phyloP scores from a whole-genome alignment of 352 stramenopile genomes.

The Phytophthora rubi region DNA sequence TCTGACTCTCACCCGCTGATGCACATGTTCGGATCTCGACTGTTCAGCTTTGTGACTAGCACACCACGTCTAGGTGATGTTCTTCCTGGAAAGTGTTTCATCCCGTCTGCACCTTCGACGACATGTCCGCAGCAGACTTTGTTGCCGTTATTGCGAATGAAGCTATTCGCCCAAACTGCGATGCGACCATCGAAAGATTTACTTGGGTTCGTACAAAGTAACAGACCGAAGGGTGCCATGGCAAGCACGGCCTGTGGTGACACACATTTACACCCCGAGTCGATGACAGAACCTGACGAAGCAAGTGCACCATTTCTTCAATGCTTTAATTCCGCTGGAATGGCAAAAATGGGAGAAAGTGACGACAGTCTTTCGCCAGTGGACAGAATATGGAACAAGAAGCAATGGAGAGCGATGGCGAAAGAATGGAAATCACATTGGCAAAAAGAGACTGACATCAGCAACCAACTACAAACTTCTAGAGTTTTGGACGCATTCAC shows the following conservation, averaged over 20 bases:
- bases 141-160: slow-evolving; percentile 57
- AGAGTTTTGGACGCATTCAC: slow-evolving; percentile 43
- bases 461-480: slow-evolving; percentile 38
- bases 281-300: slow-evolving; percentile 22
- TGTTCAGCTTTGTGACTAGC: slow-evolving; percentile 78
- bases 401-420: slow-evolving; percentile 50
- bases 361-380: slow-evolving; percentile 23
- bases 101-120: slow-evolving; percentile 57
- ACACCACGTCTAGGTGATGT: slow-evolving; percentile 52
- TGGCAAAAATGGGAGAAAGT: slow-evolving; percentile 12
- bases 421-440: slow-evolving; percentile 58
- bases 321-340: slow-evolving; percentile 20
- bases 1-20: slow-evolving; percentile 81
- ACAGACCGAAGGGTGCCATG: slow-evolving; percentile 19
- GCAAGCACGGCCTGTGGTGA: not conserved
- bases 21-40: slow-evolving; percentile 70
- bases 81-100: slow-evolving; percentile 53
- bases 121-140: slow-evolving; percentile 43
- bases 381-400: slow-evolving; percentile 51
- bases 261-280: slow-evolving; percentile 10
- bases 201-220: slow-evolving; percentile 46
- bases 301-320: slow-evolving; percentile 20
- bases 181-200: slow-evolving; percentile 53
- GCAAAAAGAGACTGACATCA: slow-evolving; percentile 50
- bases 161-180: slow-evolving; percentile 49